Evolutionary conservation across 2,329 filamentous ascomycete species (phyloP), one percentile per base, ranked within the genome.

Genomic region (Penicillium crustosum): DNA sequence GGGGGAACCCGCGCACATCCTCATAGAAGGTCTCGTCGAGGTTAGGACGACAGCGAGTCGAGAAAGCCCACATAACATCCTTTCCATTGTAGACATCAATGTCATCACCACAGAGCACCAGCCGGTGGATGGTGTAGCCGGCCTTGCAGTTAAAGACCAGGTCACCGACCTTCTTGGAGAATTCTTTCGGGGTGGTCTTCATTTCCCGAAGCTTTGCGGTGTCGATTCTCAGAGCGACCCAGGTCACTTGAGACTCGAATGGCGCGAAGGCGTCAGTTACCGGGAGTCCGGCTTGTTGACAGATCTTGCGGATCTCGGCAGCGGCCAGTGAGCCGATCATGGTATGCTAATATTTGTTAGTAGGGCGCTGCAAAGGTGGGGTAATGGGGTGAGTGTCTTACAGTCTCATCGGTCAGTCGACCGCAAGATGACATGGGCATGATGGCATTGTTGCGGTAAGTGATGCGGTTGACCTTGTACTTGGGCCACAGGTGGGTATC

Each of bases 161-260:
- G 41, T 81, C 73, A 0, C 79, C 81, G 12, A 83, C 64, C 23
- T 64, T 65, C 43, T 72, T 69, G 49, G 70, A 70, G 44, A 83
- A 76, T 0, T 76, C 73, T 19, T 69, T 59, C 0, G 76, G 53
- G 0, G 68, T 82, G 17, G 80, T 81, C 44, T 85, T 81, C 78
- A 85, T 80, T 9, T 79, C 77, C 31, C 81, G 81, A 9, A 88
- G 77, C 65, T 82, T 82, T 6, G 77, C 73, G 1, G 79, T 82
- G 66, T 88, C 85, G 23, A 86, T 80, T 57, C 85, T 80, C 65
- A 88, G 62, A 0, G 72, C 79, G 0, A 74, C 73, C 81, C 81
- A 83, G 0, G 76, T 82, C 0, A 78, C 79, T 55, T 81, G 77
- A 0, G 78, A 73, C 57, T 81, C 78, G 49, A 80, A 78, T 0